Conservation (phyloP, 2,329 filamentous ascomycete species). For the Pestalotiopsis sp. region DNA sequence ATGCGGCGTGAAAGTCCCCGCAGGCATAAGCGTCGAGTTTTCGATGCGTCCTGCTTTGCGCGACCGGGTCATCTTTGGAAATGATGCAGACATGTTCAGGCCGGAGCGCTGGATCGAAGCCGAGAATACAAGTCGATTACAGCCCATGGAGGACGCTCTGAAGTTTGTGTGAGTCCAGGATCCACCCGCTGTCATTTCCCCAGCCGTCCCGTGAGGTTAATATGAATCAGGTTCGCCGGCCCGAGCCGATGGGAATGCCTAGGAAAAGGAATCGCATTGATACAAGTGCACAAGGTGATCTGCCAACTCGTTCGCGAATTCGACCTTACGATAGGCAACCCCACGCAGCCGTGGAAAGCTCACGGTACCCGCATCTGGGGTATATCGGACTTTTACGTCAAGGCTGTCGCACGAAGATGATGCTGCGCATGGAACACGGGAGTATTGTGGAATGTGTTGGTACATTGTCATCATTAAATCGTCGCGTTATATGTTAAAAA, state of each 20-base stretch:
- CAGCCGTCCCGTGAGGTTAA: not conserved
- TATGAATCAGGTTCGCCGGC: not conserved
- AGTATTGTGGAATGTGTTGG: not conserved
- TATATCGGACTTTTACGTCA: not conserved
- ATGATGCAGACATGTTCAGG: not conserved
- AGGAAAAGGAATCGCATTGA: not conserved
- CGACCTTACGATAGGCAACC: not conserved
- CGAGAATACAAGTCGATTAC: not conserved
- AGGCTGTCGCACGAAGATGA: not conserved
- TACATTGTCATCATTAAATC: not conserved
- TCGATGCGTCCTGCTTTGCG: not conserved
- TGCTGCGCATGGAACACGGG: not conserved
- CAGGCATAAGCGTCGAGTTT: not conserved
- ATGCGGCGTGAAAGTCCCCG: not conserved
- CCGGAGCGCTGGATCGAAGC: conserved; percentile 4
- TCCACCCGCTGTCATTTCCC: not conserved
- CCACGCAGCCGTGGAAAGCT: not conserved
- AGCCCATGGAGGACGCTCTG: not conserved
- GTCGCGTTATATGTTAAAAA: not conserved
- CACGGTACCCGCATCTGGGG: not conserved
- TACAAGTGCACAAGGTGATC: not conserved
- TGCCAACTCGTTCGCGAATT: not conserved
- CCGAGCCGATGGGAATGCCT: not conserved
- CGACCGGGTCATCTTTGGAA: not conserved
- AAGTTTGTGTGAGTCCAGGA: not conserved